Percentiles rank a stretch among this genome's conserved stretches.
Conservation (phyloP, 1,139 yeast species). For the Pichia sp. region DNA sequence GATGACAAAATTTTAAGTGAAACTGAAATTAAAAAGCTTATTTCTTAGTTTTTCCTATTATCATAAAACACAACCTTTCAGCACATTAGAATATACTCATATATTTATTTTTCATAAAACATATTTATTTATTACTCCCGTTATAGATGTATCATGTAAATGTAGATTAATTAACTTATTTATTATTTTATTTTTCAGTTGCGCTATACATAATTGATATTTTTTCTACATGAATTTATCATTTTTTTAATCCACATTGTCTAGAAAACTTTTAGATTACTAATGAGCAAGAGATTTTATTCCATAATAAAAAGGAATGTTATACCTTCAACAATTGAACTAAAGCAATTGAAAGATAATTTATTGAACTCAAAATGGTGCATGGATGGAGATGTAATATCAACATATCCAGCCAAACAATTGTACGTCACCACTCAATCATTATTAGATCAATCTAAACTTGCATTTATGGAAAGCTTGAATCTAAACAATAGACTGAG, state of each 20-base stretch:
- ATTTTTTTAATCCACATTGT: too few relatives aligned
- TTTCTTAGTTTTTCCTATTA: neutral
- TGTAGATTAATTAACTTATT: too few relatives aligned
- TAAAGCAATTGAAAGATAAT: constrained; percentile 8
- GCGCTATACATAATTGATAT: too few relatives aligned
- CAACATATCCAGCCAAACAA: constrained; percentile 24
- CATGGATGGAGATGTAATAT: constrained; percentile 24
- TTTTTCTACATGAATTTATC: too few relatives aligned
- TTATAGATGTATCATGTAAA: too few relatives aligned
- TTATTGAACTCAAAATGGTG: constrained; percentile 20
- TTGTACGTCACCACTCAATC: constrained; percentile 26
- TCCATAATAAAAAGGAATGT: neutral
- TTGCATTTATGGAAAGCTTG: constrained; percentile 17
- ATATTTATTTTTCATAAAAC: neutral
- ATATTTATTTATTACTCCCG: too few relatives aligned
- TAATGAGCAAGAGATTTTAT: neutral
- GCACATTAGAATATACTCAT: neutral
- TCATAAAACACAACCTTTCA: neutral
- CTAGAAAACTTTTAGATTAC: too few relatives aligned
- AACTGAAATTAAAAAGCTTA: constrained; percentile 19
- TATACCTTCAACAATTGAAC: constrained; percentile 4
- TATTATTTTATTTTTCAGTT: too few relatives aligned
- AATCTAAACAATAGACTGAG: neutral
- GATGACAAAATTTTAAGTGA: constrained; percentile 21
- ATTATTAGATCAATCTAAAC: constrained; percentile 11